A percentile compares a stretch with the other conserved stretches of the same genome.
phyloP scores from a whole-genome alignment of 1,284 basidiomycete species.

The Xerocomus nothofagi region DNA sequence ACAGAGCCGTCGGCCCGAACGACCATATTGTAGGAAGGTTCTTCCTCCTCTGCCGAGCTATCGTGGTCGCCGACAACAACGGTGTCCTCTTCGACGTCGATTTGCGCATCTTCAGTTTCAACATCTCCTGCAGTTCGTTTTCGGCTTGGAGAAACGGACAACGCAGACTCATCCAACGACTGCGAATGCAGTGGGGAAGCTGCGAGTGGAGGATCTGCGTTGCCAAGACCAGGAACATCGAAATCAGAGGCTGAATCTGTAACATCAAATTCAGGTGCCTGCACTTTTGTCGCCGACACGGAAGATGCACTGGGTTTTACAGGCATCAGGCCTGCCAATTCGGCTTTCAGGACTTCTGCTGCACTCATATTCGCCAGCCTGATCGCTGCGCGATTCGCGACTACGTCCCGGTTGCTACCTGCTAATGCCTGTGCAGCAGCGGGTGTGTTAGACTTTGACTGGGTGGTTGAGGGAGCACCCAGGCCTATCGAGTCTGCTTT shows the following conservation, averaged over 20 bases:
- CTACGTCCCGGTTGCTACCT: constrained; percentile 83
- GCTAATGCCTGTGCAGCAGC: constrained; percentile 66
- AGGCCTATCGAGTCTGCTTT: constrained; percentile 74
- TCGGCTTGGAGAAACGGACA: constrained; percentile 39
- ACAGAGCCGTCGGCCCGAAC: constrained; percentile 87
- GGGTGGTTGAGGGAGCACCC: constrained; percentile 55
- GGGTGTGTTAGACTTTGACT: constrained; percentile 56
- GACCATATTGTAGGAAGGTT: constrained; percentile 57
- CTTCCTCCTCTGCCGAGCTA: constrained; percentile 44
- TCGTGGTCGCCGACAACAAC: constrained; percentile 52
- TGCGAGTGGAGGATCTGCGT: constrained; percentile 18
- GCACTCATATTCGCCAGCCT: constrained; percentile 96
- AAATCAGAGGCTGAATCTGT: constrained; percentile 41
- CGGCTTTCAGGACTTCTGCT: constrained; percentile 90
- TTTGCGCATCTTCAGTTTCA: constrained; percentile 55
- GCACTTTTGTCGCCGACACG: constrained; percentile 14
- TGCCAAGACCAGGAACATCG: constrained; percentile 37
- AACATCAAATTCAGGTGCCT: constrained; percentile 25
- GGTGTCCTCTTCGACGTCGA: constrained; percentile 37
- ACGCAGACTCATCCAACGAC: constrained; percentile 24
- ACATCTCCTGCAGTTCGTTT: constrained; percentile 75
- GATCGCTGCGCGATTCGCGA: constrained; percentile 84
- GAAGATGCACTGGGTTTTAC: constrained; percentile 48
- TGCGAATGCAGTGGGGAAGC: constrained; percentile 16
- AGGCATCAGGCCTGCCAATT: constrained; percentile 71